Percentiles rank a stretch among this genome's conserved stretches.
phyloP scores from a whole-genome alignment of 371 early-diverging fungal species.

The Mucor circinelloides region DNA sequence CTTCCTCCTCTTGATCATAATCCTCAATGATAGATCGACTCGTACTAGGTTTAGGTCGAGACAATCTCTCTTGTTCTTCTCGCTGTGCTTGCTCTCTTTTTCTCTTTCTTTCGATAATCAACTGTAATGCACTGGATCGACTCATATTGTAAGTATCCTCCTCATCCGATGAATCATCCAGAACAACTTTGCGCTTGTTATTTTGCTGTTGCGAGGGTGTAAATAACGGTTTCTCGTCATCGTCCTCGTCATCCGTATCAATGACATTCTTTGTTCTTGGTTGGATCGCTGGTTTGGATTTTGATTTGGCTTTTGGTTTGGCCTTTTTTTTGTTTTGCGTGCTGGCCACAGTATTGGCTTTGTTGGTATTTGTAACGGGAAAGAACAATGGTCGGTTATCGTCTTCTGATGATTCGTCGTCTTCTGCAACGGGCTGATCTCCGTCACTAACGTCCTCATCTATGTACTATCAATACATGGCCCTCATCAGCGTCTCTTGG shows the following conservation, averaged over 20 bases:
- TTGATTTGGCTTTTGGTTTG: neutral
- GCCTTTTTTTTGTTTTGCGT: neutral
- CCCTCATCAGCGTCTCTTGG: neutral
- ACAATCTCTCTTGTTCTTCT: neutral
- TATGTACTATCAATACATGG: neutral
- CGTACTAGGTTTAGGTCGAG: neutral
- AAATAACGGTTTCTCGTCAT: neutral
- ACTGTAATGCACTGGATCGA: neutral
- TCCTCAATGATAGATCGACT: neutral
- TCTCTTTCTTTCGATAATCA: conserved; percentile 7
- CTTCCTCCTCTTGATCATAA: neutral
- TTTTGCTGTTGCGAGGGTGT: neutral
- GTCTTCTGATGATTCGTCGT: conserved; percentile 17
- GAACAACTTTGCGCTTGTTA: conserved; percentile 1
- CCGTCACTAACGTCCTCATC: neutral
- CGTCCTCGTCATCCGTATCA: neutral
- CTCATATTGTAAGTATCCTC: neutral
- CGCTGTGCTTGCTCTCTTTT: neutral
- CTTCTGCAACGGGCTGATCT: neutral
- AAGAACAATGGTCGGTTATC: conserved; percentile 16
- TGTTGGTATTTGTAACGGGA: neutral
- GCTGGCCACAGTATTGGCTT: neutral
- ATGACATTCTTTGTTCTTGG: neutral
- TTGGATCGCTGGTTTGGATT: neutral
- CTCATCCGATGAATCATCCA: neutral